These are phyloP conservation scores for Globisporangium yorkense DNA, from an alignment of 352 stramenopile genomes.

Conservation along the genomic window DNA sequence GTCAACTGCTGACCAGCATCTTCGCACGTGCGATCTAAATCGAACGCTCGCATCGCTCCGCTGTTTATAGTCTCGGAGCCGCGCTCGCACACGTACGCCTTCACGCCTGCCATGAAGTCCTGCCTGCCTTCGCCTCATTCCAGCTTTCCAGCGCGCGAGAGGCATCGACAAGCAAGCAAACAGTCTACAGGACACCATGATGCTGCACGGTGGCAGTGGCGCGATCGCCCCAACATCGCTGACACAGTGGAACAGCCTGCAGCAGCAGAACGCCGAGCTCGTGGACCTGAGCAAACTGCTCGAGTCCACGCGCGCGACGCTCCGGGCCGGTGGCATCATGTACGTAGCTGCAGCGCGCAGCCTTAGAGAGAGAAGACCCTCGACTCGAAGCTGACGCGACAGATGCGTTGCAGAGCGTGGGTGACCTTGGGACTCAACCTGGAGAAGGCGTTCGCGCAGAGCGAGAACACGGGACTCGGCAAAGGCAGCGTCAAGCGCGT, in stretches of 20 bases:
- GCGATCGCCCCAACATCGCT: slow-evolving; percentile 32
- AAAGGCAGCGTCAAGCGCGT: slow-evolving; percentile 53
- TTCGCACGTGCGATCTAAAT: too few relatives aligned
- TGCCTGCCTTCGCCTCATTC: too few relatives aligned
- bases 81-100: too few relatives aligned
- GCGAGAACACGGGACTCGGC: slow-evolving; percentile 32
- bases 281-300: slow-evolving; percentile 49
- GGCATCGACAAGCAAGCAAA: too few relatives aligned
- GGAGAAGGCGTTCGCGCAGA: slow-evolving; percentile 37
- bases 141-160: too few relatives aligned
- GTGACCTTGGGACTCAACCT: slow-evolving; percentile 41
- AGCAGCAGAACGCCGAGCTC: slow-evolving; percentile 60
- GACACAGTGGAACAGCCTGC: slow-evolving; percentile 62
- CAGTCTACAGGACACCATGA: not conserved
- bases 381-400: not conserved
- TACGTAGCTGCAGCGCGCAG: slow-evolving; percentile 13
- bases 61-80: too few relatives aligned
- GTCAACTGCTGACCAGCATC: too few relatives aligned
- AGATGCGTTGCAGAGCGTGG: slow-evolving; percentile 28
- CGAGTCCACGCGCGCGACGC: slow-evolving; percentile 25
- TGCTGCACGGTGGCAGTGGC: not conserved
- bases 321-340: slow-evolving; percentile 45
- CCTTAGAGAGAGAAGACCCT: too few relatives aligned
- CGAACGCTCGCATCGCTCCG: too few relatives aligned
- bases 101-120: too few relatives aligned